A percentile compares a stretch with the other conserved stretches of the same genome.
Evolutionary conservation across 2,329 filamentous ascomycete genomes (phyloP).

Genomic region (Neopestalotiopsis sp.): DNA sequence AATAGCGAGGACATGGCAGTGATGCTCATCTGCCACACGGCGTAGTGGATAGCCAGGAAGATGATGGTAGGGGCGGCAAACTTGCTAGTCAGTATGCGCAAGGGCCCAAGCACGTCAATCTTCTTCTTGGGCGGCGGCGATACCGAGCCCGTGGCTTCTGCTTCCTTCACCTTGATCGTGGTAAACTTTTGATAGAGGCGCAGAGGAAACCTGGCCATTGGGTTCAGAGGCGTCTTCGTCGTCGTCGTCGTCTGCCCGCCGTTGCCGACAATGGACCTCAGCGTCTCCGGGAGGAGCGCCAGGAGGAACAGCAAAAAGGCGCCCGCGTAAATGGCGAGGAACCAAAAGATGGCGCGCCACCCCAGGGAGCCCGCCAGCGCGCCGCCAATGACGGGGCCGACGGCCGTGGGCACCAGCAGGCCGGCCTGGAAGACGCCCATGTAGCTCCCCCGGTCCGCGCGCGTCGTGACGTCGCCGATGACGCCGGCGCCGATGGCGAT

Average conservation of each 20-base stretch:
- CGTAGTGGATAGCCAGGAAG: slow-evolving; percentile 56
- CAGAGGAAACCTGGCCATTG: slow-evolving; percentile 37
- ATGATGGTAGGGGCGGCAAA: slow-evolving; percentile 47
- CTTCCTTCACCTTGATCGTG: slow-evolving; percentile 21
- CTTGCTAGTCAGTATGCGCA: slow-evolving; percentile 53
- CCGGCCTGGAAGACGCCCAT: slow-evolving; percentile 30
- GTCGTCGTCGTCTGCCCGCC: neutral
- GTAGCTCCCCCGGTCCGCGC: slow-evolving; percentile 43
- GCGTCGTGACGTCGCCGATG: slow-evolving; percentile 44
- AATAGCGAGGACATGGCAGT: slow-evolving; percentile 58
- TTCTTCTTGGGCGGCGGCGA: slow-evolving; percentile 39
- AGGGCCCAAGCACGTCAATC: slow-evolving; percentile 50
- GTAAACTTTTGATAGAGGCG: neutral
- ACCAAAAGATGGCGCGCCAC: slow-evolving; percentile 50
- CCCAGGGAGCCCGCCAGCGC: slow-evolving; percentile 41
- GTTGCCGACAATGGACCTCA: slow-evolving; percentile 4
- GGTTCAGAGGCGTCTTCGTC: neutral
- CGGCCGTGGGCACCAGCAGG: slow-evolving; percentile 40
- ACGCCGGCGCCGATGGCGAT: slow-evolving; percentile 46
- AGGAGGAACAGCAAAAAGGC: neutral
- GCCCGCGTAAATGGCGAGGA: slow-evolving; percentile 36
- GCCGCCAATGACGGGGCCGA: slow-evolving; percentile 41
- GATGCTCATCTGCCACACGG: slow-evolving; percentile 61
- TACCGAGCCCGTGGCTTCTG: slow-evolving; percentile 19
- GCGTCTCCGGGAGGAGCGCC: slow-evolving; percentile 11